Evolutionary conservation across 441 rosid species (phyloP), one percentile per base, ranked within the genome.

Genomic region (Pelargonium myrrhifolium): DNA sequence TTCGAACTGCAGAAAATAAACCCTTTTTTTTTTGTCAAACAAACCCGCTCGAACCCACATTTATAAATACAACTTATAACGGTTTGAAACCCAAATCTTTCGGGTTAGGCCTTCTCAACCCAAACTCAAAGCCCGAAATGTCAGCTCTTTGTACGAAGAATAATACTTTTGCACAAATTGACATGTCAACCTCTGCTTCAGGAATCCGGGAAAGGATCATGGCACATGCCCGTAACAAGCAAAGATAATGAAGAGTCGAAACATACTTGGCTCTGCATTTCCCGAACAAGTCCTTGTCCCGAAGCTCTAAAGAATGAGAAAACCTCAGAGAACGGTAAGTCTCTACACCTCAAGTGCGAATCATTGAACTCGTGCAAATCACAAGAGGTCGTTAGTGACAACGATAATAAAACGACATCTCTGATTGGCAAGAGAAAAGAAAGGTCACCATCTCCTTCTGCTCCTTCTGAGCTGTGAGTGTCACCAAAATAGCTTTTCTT

Each of bases 131-230:
- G n/a, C n/a, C n/a, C n/a, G n/a, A n/a, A n/a, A n/a, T n/a, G n/a
- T n/a, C n/a, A n/a, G n/a, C n/a, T n/a, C n/a, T n/a, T n/a, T n/a
- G n/a, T n/a, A n/a, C n/a, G n/a, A n/a, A n/a, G n/a, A n/a, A n/a
- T n/a, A 43, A 9, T 43, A 43, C n/a, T 11, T 43, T n/a, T n/a
- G n/a, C 1, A 43, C 51, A 43, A 43, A 14, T 62, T 66, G 40
- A 68, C 17, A 31, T 53, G 8, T 45, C 14, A 62, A 20, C 61
- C 18, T 63, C 37, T 71, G 31, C 68, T 79, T 71, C 81, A 93
- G 94, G 97, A 93, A 81, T 90, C 96, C 6, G 89, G 80, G 65
- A 89, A 85, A 61, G 94, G 98, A 40, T 88, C 89, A 58, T 93
- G 98, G 94, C 96, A 93, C 71, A 82, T 87, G 6, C 96, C 93